Evolutionary conservation across 208 protist genomes (phyloP), one percentile per base, ranked within the genome.

Genomic region (Wallacemonas sp.): DNA sequence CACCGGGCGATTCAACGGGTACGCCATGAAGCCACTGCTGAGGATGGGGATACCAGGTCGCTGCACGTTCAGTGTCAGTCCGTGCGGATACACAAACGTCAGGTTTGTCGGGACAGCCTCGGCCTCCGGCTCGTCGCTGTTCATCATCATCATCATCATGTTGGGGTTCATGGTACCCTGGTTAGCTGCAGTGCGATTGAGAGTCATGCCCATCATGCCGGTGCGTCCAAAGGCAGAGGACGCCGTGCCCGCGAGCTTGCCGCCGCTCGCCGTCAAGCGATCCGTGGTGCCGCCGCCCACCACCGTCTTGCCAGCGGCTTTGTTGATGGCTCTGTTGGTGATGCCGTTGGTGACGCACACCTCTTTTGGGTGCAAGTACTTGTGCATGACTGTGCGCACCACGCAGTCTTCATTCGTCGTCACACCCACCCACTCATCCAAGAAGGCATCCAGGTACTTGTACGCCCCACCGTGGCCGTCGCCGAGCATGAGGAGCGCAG

Each of bases 281-380:
- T 48, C 66, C 45, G 63, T 54, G 19, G 29, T 66, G 68, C 19
- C 22, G 41, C 63, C 78, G 9, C 91, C 91, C 45, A 77, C 32
- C 22, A 95, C 80, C 37, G 72, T 81, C 62, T 97, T 98, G 30
- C 89, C 89, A 17, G 95, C 95, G 0, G 91, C 94, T 39, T 84
- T 82, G 73, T 97, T 96, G 52, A 99, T 94, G 42, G 91, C 91
- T 29, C 94, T 73, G 76, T 99, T 99, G n/a, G 96, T 84, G 19
- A 99, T 76, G 37, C 97, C 97, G 71, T 97, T 94, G 22, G 84
- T 83, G 21, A 98, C 91, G 62, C 83, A 91, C 17, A 96, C 92
- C 74, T 97, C 94, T 83, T 98, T 98, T 0, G 97, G 97, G 76
- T 99, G 97, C n/a, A 93, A 70, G 69, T 98, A 98, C 61, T 97